Conservation (phyloP, 1,284 basidiomycete species). For the Chondrostereum purpureum region DNA sequence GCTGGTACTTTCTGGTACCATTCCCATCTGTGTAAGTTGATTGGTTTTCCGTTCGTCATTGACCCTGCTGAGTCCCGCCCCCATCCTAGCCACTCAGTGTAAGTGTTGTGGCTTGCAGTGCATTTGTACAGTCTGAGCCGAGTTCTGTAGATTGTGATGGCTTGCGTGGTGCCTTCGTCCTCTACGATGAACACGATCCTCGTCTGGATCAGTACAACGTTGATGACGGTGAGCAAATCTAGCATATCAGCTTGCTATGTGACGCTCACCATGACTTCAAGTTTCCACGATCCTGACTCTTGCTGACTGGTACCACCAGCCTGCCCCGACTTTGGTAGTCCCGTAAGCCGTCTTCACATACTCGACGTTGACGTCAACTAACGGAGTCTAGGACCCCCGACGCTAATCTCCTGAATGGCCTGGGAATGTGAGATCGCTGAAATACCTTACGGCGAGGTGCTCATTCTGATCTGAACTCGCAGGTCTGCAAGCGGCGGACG, state of each 20-base stretch:
- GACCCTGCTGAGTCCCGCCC: background rate
- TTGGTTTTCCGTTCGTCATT: background rate
- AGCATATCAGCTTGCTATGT: too few species aligned
- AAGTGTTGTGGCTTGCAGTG: background rate
- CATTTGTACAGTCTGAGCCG: too few species aligned
- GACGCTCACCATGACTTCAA: too few species aligned
- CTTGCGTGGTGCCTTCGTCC: constrained; percentile 10
- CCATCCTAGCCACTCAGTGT: background rate
- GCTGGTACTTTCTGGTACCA: constrained; percentile 43
- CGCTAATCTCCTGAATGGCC: constrained; percentile 1
- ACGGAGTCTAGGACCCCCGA: background rate
- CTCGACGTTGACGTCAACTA: background rate
- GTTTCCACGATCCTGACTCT: background rate
- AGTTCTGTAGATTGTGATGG: constrained; percentile 13
- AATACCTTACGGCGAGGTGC: background rate
- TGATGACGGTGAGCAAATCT: background rate
- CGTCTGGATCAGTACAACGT: constrained; percentile 25
- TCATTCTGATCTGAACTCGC: background rate
- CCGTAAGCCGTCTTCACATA: background rate
- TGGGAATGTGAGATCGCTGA: background rate
- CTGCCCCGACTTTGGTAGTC: background rate
- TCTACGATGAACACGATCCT: constrained; percentile 17
- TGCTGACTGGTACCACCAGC: constrained; percentile 2
- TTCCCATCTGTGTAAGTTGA: constrained; percentile 31
- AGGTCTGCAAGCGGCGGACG: constrained; percentile 20